Percentiles rank a stretch among this genome's conserved stretches.
These are phyloP conservation scores for Mariannaea sp. DNA, from an alignment of 2,329 filamentous ascomycete genomes.

Conservation along the genomic window DNA sequence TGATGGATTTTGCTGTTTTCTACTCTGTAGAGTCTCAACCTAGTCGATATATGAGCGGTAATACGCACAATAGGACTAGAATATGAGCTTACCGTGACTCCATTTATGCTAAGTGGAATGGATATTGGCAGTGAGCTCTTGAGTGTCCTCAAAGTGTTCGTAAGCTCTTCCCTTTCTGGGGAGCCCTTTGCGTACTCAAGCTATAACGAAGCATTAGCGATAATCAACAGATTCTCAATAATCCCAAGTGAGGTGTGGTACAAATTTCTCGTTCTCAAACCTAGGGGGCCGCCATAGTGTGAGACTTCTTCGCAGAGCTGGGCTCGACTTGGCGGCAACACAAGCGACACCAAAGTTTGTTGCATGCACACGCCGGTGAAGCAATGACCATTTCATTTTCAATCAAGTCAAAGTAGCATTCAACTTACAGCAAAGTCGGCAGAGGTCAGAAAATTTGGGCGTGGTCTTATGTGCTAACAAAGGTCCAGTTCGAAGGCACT, in stretches of 20 bases:
- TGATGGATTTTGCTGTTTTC: slow-evolving; percentile 27
- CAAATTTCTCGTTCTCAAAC: slow-evolving; percentile 32
- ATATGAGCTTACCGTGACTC: not conserved
- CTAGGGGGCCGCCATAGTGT: slow-evolving; percentile 27
- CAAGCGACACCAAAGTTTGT: slow-evolving; percentile 9
- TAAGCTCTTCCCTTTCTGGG: slow-evolving; percentile 23
- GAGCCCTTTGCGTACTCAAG: slow-evolving; percentile 31
- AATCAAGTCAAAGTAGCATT: not conserved
- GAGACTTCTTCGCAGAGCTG: slow-evolving; percentile 9
- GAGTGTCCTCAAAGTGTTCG: slow-evolving; percentile 23
- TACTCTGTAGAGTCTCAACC: slow-evolving; percentile 16
- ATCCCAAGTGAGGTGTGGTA: no score
- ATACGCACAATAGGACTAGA: accelerated
- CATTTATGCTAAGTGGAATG: slow-evolving; percentile 23
- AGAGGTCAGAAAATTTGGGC: not conserved
- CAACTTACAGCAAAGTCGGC: not conserved
- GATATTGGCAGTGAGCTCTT: slow-evolving; percentile 24
- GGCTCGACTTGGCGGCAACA: not conserved
- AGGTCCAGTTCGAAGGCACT: not conserved
- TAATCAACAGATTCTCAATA: no score
- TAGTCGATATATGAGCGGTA: not conserved
- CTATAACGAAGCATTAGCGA: slow-evolving; percentile 3
- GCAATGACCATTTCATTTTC: not conserved
- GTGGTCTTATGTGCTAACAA: slow-evolving; percentile 5
- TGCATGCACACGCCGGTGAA: slow-evolving; percentile 10